Evolutionary conservation across 176 grass and related monocot genomes (phyloP).

Genomic region (Oryza officinalis): DNA sequence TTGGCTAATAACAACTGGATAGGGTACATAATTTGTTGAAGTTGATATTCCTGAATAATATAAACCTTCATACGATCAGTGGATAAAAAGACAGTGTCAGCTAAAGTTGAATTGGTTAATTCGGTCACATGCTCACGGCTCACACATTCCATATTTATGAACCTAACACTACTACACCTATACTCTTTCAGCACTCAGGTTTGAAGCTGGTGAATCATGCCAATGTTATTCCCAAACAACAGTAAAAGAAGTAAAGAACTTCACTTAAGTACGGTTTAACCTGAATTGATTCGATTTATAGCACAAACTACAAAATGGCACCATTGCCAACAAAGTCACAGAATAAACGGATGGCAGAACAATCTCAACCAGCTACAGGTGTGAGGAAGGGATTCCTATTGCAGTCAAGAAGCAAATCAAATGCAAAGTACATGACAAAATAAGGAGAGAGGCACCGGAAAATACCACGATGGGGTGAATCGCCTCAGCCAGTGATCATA

Average conservation of each 20-base stretch:
- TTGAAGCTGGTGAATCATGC: background rate
- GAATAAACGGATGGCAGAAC: background rate
- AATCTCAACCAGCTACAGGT: constrained; percentile 1
- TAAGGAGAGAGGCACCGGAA: background rate
- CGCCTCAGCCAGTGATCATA: constrained; percentile 62
- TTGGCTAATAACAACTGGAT: background rate
- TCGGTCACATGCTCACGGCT: background rate
- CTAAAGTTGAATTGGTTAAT: background rate
- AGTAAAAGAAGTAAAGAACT: background rate
- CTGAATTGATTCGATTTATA: background rate
- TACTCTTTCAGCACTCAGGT: background rate
- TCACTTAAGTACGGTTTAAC: background rate
- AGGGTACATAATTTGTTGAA: background rate
- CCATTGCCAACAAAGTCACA: background rate
- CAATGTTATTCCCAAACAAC: background rate
- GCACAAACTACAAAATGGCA: background rate
- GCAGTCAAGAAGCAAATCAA: background rate
- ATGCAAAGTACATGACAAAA: constrained; percentile 10
- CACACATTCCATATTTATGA: background rate
- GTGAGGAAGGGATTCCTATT: constrained; percentile 11
- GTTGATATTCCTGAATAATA: background rate
- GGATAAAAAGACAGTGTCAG: background rate
- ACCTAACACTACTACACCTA: background rate
- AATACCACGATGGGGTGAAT: constrained; percentile 23
- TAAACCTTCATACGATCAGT: background rate